Evolutionary conservation across 495 filamentous ascomycete species (phyloP), one percentile per base, ranked within the genome.

Genomic region (Cercophora sp.): DNA sequence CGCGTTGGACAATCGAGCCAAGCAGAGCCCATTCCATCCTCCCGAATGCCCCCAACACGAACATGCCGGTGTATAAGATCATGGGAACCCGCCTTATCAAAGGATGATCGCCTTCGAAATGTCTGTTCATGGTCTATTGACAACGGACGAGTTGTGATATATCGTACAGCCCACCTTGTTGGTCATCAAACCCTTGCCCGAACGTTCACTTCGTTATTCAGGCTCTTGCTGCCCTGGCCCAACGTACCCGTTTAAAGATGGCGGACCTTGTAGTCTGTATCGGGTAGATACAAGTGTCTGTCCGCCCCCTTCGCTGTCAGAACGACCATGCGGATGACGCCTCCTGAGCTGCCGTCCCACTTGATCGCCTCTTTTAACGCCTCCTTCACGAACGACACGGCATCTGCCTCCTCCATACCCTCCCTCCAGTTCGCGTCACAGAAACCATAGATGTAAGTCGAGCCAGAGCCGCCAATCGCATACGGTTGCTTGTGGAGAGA

Each of bases 371-470:
- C 91, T 62, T 82, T 77, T 67, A 98, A 71, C 9, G 93, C 82
- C 34, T 82, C 85, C 68, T 94, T 96, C 60, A 98, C 94, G 58
- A 97, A 98, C 23, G 83, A 70, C 51, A 98, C 80, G n/a, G 93
- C 94, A 54, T 95, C 90, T 35, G 81, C 77, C 78, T 98, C 92
- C 20, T 86, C 87, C 91, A 98, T 97, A 59, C 83, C 82, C 66
- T 96, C 94, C 64, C 80, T 85, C 93, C 93, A 98, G 78, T 98
- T 81, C 44, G 91, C 85, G 69, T 98, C 91, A 67, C 93, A 97
- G 76, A 91, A 96, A 57, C 93, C 93, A 76, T 96, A 97, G 72
- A 98, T 98, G 76, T 97, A 98, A 43, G 93, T 97, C 60, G 92
- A 96, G 11, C 93, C 93, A 8, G 91, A 96, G 45, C 93, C 93